Evolutionary conservation across 2,329 filamentous ascomycete genomes (phyloP), one percentile per base, ranked within the genome.

Genomic region (Diaporthe australafricana): DNA sequence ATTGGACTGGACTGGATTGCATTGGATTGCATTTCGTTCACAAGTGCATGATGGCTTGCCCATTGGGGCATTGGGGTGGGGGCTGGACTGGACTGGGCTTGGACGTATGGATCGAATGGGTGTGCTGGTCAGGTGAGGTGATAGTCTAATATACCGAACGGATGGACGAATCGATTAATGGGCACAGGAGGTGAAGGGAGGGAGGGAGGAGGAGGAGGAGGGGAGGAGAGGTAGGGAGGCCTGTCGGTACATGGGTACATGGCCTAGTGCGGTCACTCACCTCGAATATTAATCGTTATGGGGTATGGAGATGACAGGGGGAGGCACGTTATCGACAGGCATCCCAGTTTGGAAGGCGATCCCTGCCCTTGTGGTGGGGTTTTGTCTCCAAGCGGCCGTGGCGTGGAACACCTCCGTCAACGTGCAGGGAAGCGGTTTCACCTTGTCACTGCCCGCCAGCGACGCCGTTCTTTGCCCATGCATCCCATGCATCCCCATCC

Each of bases 371-470:
- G 12, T 69, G 53, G 45, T 69, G 67, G 53, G 65, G 53, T 57
- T 38, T 50, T 50, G 42, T 52, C 66, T 35, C 53, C 30, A 69
- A 48, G 42, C 67, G 45, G 53, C 67, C 67, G 42, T 50, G 67
- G 42, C 47, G 53, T 48, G 53, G 67, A 57, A 69, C 67, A 42
- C 47, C 53, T 60, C 53, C 38, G 47, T 60, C 67, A 47, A 69
- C 53, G 45, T 69, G 67, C 67, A 60, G 53, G 67, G 53, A 50
- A 60, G 32, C 42, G 30, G 67, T 69, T 69, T 69, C 67, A 69
- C 67, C 67, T 50, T 57, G 27, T 57, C 52, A 48, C 52, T 57
- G 66, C 52, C 48, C 42, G 35, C 55, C 38, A 9, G 42, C 40
- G 42, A 38, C 50, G 30, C 65, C 32, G 50, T 11, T 27, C 66